Base-by-base conservation (phyloP, 129 eudicot genomes). In the Flaveria robusta region DNA sequence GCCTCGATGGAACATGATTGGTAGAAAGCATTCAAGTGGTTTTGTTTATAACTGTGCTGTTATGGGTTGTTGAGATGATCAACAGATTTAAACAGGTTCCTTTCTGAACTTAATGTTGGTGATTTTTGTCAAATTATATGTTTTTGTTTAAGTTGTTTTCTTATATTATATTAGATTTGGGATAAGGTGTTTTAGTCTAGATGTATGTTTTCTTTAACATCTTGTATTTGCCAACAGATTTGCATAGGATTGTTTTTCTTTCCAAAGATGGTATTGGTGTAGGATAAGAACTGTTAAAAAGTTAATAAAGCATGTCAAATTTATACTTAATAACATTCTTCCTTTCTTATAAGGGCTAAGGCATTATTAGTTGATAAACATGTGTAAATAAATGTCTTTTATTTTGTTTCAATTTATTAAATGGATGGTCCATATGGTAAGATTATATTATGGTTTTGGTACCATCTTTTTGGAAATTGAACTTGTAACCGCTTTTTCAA, bases 1-100 rank as follows among this genome's bases (percentile, higher is more conserved):
- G 34, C 89, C 89, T 9, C 81, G 78, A 52, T 89, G 97, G 97
- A 82, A 68, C 39, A 74, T 91, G 66, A 86, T 91, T 9, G 96
- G 77, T 2, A 72, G 89, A 43, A 89, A 87, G 55, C 85, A 51
- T 3, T 83, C 90, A 0, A 80, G 86, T 16, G 83, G 86, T 20
- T 91, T 91, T 83, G 97, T 91, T 63, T 88, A 87, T 75, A 89
- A 91, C 62, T 91, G 97, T 85, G 91, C 96, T 12, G 95, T 89
- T 49, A 91, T 91, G 97, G 96, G 97, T n/a, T 91, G 96, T 74
- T 91, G 84, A 90, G 60, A 56, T 15, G 46, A 34, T 34, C 0
- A 34, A 34, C 39, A 5, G 39, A 34, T 34, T 63, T 29, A 15
- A 39, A 66, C 51, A 31, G 47, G 64, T 76, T 50, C 31, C 46